Conservation (phyloP, 75 land plant species). For the Pinus taeda region DNA sequence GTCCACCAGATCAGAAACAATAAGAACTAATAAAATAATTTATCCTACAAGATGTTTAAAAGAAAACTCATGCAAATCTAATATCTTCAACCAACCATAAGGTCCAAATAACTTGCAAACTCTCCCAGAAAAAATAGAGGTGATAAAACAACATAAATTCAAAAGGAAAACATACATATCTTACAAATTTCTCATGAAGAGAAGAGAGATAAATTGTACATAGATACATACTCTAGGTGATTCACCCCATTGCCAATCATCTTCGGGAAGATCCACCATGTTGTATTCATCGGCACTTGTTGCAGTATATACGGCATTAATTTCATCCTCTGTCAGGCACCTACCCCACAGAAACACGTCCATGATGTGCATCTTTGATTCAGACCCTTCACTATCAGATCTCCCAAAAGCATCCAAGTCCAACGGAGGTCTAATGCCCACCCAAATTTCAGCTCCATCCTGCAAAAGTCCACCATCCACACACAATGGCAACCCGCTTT, state of each 20-base stretch:
- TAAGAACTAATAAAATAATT: neutral
- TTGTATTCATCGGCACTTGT: slow-evolving; percentile 48
- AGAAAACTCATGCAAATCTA: neutral
- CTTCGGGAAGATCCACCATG: slow-evolving; percentile 61
- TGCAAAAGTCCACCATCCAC: slow-evolving; percentile 75
- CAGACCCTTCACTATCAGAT: slow-evolving; percentile 98
- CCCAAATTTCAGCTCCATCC: slow-evolving; percentile 86
- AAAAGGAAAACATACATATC: neutral
- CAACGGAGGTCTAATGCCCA: slow-evolving; percentile 87
- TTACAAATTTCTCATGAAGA: neutral
- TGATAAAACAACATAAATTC: neutral
- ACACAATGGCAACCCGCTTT: slow-evolving; percentile 62
- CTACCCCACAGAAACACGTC: slow-evolving; percentile 98
- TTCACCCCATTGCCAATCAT: slow-evolving; percentile 86
- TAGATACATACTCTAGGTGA: slow-evolving; percentile 75
- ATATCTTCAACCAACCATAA: neutral
- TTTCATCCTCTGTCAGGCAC: slow-evolving; percentile 92
- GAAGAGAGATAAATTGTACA: neutral
- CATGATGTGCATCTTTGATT: slow-evolving; percentile 97
- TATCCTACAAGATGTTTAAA: neutral
- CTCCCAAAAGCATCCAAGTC: slow-evolving; percentile 99
- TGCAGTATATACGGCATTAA: slow-evolving; percentile 63
- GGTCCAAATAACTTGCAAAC: neutral
- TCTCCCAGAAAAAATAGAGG: neutral
- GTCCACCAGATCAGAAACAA: neutral